These are phyloP conservation scores for Scenedesmus sp. DNA, from an alignment of 163 green algal genomes.

Conservation along the genomic window DNA sequence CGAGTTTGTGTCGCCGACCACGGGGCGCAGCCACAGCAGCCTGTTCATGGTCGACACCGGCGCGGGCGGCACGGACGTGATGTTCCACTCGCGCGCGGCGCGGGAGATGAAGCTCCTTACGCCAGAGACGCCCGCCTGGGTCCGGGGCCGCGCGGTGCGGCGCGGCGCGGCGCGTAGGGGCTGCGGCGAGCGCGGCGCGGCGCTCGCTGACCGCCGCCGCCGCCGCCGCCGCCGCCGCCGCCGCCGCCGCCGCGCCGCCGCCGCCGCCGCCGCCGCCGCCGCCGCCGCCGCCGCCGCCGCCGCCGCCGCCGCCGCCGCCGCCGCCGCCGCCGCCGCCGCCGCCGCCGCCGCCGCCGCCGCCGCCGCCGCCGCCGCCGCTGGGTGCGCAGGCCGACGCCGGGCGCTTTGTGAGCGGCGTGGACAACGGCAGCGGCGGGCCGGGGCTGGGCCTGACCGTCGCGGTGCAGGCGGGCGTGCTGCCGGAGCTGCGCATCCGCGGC, in stretches of 20 bases:
- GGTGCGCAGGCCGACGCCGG: no score
- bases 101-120: slow-evolving; percentile 61
- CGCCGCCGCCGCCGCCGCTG: no score
- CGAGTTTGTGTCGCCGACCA: slow-evolving; percentile 44
- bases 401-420: neutral
- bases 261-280: no score
- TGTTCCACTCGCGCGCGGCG: slow-evolving; percentile 74
- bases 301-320: no score
- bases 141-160: neutral
- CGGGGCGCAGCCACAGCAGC: neutral
- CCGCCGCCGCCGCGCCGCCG: neutral
- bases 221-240: no score
- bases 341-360: no score
- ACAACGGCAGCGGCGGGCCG: neutral
- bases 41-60: slow-evolving; percentile 85
- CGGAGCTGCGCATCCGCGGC: slow-evolving; percentile 33
- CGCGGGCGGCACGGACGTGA: slow-evolving; percentile 75
- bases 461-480: slow-evolving; percentile 15
- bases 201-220: no score
- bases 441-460: neutral
- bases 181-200: neutral
- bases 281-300: no score
- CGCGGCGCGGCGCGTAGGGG: neutral
- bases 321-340: no score
- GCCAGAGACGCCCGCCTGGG: no score